These are phyloP conservation scores for Dictyostelium purpureum DNA, from an alignment of 78 protist species.

Conservation along the genomic window DNA sequence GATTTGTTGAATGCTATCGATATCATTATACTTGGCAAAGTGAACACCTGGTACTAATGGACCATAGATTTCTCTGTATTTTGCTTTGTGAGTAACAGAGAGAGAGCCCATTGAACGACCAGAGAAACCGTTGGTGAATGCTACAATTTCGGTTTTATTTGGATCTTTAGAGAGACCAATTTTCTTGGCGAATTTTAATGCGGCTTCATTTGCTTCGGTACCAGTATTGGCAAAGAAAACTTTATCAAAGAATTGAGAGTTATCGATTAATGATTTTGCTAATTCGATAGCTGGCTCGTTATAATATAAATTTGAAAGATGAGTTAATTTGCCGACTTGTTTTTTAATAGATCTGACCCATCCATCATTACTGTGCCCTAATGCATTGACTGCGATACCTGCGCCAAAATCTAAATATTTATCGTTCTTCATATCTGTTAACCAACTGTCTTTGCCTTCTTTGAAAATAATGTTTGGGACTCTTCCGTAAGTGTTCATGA, in stretches of 20 bases:
- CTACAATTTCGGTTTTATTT: conserved; percentile 66
- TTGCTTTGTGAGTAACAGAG: conserved; percentile 49
- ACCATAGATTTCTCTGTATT: conserved; percentile 73
- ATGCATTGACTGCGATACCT: conserved; percentile 86
- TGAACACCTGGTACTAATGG: conserved; percentile 87
- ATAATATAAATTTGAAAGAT: conserved; percentile 82
- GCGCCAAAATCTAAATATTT: conserved; percentile 85
- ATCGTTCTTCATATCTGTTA: conserved; percentile 81
- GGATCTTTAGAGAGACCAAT: conserved; percentile 34
- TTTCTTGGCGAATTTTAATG: conserved; percentile 84
- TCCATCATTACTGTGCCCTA: conserved; percentile 81
- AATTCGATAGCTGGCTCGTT: conserved; percentile 76
- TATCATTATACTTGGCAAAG: conserved; percentile 63
- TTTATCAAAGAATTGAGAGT: conserved; percentile 7
- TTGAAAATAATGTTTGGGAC: conserved; percentile 64
- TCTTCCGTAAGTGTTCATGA: conserved; percentile 78
- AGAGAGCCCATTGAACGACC: conserved; percentile 88
- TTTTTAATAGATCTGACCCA: conserved; percentile 14
- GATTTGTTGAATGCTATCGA: conserved; percentile 19
- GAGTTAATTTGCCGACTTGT: conserved; percentile 45
- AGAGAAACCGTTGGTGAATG: conserved; percentile 83
- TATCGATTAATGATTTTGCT: conserved; percentile 50
- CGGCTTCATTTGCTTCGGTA: conserved; percentile 90
- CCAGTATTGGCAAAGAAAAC: conserved; percentile 90
- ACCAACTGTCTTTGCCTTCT: conserved; percentile 64